Evolutionary conservation across 192 early-diverging fungal genomes (phyloP).

Genomic region (Nowakowskiella sp.): DNA sequence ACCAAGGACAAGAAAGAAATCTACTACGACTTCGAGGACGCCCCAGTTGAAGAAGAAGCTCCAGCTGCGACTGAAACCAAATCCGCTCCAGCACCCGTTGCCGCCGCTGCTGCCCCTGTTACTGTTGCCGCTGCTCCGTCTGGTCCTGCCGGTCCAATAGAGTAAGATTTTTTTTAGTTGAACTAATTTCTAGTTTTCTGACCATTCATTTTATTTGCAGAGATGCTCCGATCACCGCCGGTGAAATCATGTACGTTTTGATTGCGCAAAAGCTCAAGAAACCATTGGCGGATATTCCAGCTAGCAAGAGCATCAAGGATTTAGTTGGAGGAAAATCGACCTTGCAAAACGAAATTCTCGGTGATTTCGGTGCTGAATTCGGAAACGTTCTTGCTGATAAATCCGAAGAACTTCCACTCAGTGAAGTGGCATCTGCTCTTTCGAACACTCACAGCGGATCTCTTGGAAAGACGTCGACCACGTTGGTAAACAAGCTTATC

Average conservation of each 20-base stretch:
- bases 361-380: constrained; percentile 91
- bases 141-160: constrained; percentile 29
- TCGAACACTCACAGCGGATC: constrained; percentile 51
- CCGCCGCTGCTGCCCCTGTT: constrained; percentile 40
- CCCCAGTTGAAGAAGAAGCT: constrained; percentile 44
- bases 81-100: constrained; percentile 32
- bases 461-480: constrained; percentile 75
- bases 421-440: constrained; percentile 67
- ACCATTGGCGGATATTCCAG: constrained; percentile 60
- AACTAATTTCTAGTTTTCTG: too few species aligned
- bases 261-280: constrained; percentile 91
- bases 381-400: constrained; percentile 73
- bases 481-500: constrained; percentile 72
- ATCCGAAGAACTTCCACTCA: constrained; percentile 80
- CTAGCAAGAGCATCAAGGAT: constrained; percentile 81
- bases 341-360: constrained; percentile 92
- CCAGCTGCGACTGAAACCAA: constrained; percentile 36
- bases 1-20: constrained; percentile 89
- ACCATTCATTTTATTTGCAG: background rate
- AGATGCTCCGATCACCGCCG: constrained; percentile 73
- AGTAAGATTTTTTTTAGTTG: constrained; percentile 25
- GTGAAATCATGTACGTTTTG: constrained; percentile 73
- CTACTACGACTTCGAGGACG: constrained; percentile 82
- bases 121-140: constrained; percentile 49
- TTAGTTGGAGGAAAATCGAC: constrained; percentile 94